Percentiles rank a stretch among this genome's conserved stretches.
phyloP scores from a whole-genome alignment of 257 asterid species.

The Salvia hispanica region DNA sequence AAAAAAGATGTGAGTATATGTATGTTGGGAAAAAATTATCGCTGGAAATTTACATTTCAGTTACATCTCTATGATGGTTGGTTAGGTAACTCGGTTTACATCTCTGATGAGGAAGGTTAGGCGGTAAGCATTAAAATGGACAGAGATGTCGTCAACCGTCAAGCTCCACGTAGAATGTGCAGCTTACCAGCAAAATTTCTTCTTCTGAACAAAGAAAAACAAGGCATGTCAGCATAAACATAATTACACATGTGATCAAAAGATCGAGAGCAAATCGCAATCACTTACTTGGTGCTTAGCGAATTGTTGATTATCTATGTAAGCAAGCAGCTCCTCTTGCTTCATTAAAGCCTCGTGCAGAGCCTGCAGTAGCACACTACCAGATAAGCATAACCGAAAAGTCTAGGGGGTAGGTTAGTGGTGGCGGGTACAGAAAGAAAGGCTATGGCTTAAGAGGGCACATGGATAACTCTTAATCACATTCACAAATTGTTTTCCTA shows the following conservation, averaged over 20 bases:
- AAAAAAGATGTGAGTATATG: background rate
- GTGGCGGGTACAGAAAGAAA: background rate
- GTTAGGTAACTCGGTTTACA: conserved; percentile 25
- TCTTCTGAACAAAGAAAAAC: conserved; percentile 46
- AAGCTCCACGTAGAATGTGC: conserved; percentile 25
- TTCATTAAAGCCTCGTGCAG: conserved; percentile 70
- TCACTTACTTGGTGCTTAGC: conserved; percentile 53
- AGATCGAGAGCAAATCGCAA: conserved; percentile 7
- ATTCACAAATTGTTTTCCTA: background rate
- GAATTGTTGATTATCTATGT: conserved; percentile 60
- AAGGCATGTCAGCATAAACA: conserved; percentile 23
- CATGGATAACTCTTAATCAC: background rate
- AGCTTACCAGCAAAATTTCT: conserved; percentile 61
- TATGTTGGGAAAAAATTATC: conserved; percentile 24
- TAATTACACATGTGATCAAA: background rate
- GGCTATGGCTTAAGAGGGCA: background rate
- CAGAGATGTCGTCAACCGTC: conserved; percentile 23
- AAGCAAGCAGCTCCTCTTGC: conserved; percentile 83
- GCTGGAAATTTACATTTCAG: conserved; percentile 34
- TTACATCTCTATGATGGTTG: conserved; percentile 23
- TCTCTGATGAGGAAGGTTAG: conserved; percentile 26
- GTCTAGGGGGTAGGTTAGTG: too few species aligned
- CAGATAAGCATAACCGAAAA: too few species aligned
- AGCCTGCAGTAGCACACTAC: conserved; percentile 47
- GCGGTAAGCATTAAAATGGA: conserved; percentile 3